Percentiles rank a stretch among this genome's conserved stretches.
Conservation (phyloP, 1,284 basidiomycete species). For the Malassezia restricta region DNA sequence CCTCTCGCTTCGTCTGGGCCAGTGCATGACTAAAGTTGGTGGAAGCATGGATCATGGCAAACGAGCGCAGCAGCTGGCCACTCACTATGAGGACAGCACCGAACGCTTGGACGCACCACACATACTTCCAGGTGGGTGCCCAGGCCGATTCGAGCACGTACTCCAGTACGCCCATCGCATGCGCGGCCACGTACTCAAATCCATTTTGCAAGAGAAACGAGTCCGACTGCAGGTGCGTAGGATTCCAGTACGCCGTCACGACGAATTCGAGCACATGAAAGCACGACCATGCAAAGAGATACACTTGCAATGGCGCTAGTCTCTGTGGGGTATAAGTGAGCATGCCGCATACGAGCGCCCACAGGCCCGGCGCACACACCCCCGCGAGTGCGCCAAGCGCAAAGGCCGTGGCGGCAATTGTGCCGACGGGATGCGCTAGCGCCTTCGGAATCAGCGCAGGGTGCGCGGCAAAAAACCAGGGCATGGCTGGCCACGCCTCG, state of each 20-base stretch:
- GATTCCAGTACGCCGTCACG: slow-evolving; percentile 89
- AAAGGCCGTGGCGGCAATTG: slow-evolving; percentile 4
- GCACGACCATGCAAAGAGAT: slow-evolving; percentile 34
- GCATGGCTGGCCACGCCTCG: too few relatives aligned
- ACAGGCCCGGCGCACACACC: slow-evolving; percentile 2
- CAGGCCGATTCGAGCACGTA: slow-evolving; percentile 48
- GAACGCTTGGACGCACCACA: neutral
- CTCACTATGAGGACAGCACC: slow-evolving; percentile 57
- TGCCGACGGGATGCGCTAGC: neutral
- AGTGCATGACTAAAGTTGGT: slow-evolving; percentile 74
- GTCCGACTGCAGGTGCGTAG: slow-evolving; percentile 78
- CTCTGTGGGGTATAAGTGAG: neutral
- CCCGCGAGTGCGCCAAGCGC: slow-evolving; percentile 7
- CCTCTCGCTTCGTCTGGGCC: slow-evolving; percentile 26
- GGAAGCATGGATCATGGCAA: slow-evolving; percentile 89
- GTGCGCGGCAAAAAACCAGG: neutral
- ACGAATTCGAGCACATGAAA: slow-evolving; percentile 94
- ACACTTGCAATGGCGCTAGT: slow-evolving; percentile 20
- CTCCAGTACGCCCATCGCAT: slow-evolving; percentile 65
- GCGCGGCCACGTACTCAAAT: slow-evolving; percentile 69
- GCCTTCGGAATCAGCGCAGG: slow-evolving; percentile 1
- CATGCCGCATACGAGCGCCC: neutral
- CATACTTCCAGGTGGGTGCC: slow-evolving; percentile 7
- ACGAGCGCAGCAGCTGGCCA: slow-evolving; percentile 69
- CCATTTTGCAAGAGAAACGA: slow-evolving; percentile 93